Evolutionary conservation across 2,329 filamentous ascomycete species (phyloP).

Genomic region (Elsinoe batatas): DNA sequence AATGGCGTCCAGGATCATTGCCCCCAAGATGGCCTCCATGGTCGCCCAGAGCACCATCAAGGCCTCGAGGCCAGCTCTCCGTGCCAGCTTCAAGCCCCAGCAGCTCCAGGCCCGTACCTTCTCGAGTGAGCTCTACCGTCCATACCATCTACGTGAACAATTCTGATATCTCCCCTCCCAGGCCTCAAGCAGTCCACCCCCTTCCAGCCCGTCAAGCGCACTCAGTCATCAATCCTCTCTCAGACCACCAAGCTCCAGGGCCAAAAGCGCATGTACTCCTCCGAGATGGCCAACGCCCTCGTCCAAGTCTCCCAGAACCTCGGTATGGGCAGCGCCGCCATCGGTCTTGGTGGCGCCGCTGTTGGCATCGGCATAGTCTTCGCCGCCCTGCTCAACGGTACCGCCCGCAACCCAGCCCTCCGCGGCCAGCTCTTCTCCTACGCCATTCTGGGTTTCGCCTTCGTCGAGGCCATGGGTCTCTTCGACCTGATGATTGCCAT

Average conservation of each 20-base stretch:
- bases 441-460: conserved; percentile 91
- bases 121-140: conserved; percentile 49
- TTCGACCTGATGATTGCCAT: conserved; percentile 88
- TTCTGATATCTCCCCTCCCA: conserved; percentile 16
- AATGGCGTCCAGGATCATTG: conserved; percentile 75
- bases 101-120: conserved; percentile 63
- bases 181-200: conserved; percentile 39
- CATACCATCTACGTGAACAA: conserved; percentile 8
- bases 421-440: conserved; percentile 93
- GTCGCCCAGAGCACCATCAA: conserved; percentile 59
- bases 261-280: conserved; percentile 62
- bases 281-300: conserved; percentile 79
- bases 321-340: conserved; percentile 80
- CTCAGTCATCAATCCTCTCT: conserved; percentile 49
- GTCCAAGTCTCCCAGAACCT: conserved; percentile 86
- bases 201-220: conserved; percentile 67
- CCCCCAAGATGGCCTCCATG: conserved; percentile 63
- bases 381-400: conserved; percentile 77
- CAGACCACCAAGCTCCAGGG: conserved; percentile 43
- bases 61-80: conserved; percentile 67
- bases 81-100: conserved; percentile 40
- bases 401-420: conserved; percentile 89
- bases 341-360: conserved; percentile 69
- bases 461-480: conserved; percentile 85
- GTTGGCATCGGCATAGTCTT: conserved; percentile 94